Evolutionary conservation across 2,329 filamentous ascomycete genomes (phyloP), one percentile per base, ranked within the genome.

Genomic region (Paecilomyces dactylethromorphus): DNA sequence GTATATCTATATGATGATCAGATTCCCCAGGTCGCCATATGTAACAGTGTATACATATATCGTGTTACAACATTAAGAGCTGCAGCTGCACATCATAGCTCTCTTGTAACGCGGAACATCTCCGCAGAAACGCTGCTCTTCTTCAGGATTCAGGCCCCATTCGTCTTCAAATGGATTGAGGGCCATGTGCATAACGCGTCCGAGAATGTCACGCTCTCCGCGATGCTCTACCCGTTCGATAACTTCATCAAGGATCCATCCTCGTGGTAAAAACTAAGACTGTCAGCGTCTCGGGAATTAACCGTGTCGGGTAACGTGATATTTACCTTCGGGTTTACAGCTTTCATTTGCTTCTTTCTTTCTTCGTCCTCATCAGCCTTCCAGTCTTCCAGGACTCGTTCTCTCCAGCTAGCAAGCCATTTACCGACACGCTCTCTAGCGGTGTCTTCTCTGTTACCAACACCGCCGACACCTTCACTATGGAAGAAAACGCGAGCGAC

Each of bases 31-130:
- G 32, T 12, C 32, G 15, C 21, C 18, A 21, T 45, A 18, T 6
- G 15, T n/a, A n/a, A 39, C 13, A 7, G 15, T 45, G 39, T n/a
- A 45, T 45, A n/a, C 6, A 8, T 45, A 39, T n/a, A 18, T 18
- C 15, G 39, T 45, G 11, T 45, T n/a, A 45, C 8, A 45, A 7
- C 18, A 21, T 67, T 59, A 96, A 24, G 93, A 97, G 72, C 91
- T 96, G 76, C 94, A 99, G 71, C 91, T 96, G 74, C 94, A 97
- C 79, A 97, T 93, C 84, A 96, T 86, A 33, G 89, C 90, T 65
- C 91, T 84, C 74, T 87, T 86, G 53, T 81, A 81, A 70, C 83
- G 86, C 0, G 93, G 93, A 57, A 96, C 91, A 75, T 97, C 92
- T 1, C 90, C 88, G 65, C 87, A 91, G 80, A 91, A 96, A 62